These are phyloP conservation scores for Ailanthus altissimus DNA, from an alignment of 345 rosid genomes.

Conservation along the genomic window DNA sequence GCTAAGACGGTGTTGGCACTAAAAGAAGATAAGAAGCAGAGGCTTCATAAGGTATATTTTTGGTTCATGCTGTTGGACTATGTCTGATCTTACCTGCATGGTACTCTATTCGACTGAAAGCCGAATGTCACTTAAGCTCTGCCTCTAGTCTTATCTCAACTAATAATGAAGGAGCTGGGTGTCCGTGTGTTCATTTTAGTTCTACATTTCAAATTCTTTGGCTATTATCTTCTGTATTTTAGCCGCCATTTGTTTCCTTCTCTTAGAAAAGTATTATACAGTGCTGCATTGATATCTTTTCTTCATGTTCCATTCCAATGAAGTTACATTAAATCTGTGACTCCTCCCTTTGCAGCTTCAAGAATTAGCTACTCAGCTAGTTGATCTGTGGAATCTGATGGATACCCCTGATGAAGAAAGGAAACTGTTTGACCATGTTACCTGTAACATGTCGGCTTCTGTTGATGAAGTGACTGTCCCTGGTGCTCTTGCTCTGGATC, in stretches of 20 bases:
- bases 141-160: background rate
- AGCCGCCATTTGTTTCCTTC: background rate
- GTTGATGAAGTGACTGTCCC: conserved; percentile 81
- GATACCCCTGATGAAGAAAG: conserved; percentile 93
- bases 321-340: conserved; percentile 17
- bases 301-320: background rate
- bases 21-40: conserved; percentile 83
- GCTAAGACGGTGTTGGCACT: conserved; percentile 78
- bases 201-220: background rate
- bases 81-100: background rate
- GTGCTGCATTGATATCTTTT: background rate
- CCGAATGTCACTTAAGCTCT: conserved; percentile 3
- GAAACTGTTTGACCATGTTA: conserved; percentile 77
- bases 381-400: conserved; percentile 98
- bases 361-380: conserved; percentile 81
- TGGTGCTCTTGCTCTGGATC: conserved; percentile 86
- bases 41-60: conserved; percentile 68
- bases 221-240: background rate
- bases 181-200: background rate
- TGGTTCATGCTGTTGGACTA: background rate
- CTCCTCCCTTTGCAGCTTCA: conserved; percentile 63
- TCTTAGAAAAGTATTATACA: background rate
- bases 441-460: conserved; percentile 79
- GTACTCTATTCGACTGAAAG: background rate
- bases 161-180: too few species aligned